Evolutionary conservation across 495 filamentous ascomycete genomes (phyloP).

Genomic region (Entonaema liquescens): DNA sequence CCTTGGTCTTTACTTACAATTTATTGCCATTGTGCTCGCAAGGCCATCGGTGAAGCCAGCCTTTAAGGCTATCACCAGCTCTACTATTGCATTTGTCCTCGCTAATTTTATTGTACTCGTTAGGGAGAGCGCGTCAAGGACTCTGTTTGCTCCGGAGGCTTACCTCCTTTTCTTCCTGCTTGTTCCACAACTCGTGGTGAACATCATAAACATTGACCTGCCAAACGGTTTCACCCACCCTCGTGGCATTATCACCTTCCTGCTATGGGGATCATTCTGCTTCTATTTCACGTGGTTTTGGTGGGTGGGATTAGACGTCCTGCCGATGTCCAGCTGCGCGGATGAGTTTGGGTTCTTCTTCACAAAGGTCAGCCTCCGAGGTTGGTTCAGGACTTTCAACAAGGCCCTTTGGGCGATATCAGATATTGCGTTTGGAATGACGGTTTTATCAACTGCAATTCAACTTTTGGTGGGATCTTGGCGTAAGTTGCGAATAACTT

Average conservation of each 20-base stretch:
- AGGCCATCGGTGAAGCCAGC: constrained; percentile 16
- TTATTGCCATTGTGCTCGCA: constrained; percentile 38
- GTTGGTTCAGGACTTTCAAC: constrained; percentile 41
- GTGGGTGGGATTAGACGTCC: constrained; percentile 32
- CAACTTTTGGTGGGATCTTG: not conserved
- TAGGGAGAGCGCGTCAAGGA: constrained; percentile 9
- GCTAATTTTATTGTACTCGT: constrained; percentile 23
- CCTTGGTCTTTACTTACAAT: constrained; percentile 52
- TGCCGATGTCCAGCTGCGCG: constrained; percentile 17
- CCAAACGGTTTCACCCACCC: not conserved
- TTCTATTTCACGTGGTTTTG: constrained; percentile 35
- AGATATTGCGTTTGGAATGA: constrained; percentile 1
- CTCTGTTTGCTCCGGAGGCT: constrained; percentile 22
- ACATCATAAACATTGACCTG: constrained; percentile 5
- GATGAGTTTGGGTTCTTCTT: constrained; percentile 41
- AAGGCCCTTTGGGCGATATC: constrained; percentile 28
- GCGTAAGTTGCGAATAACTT: constrained; percentile 1
- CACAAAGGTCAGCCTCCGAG: constrained; percentile 29
- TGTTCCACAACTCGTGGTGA: constrained; percentile 11
- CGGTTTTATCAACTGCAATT: not conserved
- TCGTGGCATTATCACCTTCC: constrained; percentile 1
- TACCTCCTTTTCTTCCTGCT: constrained; percentile 28
- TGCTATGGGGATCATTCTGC: constrained; percentile 12
- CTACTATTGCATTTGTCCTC: constrained; percentile 26
- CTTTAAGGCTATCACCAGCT: constrained; percentile 21